Evolutionary conservation across 1,284 basidiomycete species (phyloP), one percentile per base, ranked within the genome.

Genomic region (Ustilago sp.): DNA sequence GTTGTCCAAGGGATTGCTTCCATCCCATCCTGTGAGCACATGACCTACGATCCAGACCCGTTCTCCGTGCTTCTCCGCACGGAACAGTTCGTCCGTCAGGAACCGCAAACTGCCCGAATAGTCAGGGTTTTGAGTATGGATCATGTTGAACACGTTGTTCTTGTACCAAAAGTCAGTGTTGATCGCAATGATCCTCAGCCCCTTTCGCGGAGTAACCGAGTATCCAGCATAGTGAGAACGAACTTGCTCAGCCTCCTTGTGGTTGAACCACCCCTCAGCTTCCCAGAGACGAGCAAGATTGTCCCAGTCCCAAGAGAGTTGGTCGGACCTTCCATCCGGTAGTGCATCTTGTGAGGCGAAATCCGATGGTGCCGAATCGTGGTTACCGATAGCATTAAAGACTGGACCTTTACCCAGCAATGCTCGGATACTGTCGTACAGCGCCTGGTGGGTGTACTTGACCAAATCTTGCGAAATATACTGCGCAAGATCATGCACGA

Each of bases 11-110:
- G 92, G 91, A 91, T 93, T 85, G 91, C 91, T 87, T 31, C 82
- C 82, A 80, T 1, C 90, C 87, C 93, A 93, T 19, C 93, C 93
- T 19, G 88, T 89, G 8, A 92, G 84, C 35, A 94, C 93, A 83
- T 94, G 92, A 0, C 92, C 93, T 0, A 93, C 87, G 68, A 94
- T 92, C 91, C 92, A 94, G 0, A 90, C 93, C 2, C 79, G 62
- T 63, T 86, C 83, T 9, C 74, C 55, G 15, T 52, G 53, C 39
- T 77, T 50, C 48, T 86, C 83, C 15, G 83, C 83, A 8, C 51
- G 73, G 56, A 93, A 91, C n/a, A 94, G 87, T 85, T 94, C 92
- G 76, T 93, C 91, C 3, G 93, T 93, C 63, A 94, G 81, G 87
- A 92, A 93, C 31, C 91, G 89, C 73, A 94, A 87, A 89, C 92